phyloP scores from a whole-genome alignment of 225 moss, liverwort and hornwort species.

The Lunularia cruciata region DNA sequence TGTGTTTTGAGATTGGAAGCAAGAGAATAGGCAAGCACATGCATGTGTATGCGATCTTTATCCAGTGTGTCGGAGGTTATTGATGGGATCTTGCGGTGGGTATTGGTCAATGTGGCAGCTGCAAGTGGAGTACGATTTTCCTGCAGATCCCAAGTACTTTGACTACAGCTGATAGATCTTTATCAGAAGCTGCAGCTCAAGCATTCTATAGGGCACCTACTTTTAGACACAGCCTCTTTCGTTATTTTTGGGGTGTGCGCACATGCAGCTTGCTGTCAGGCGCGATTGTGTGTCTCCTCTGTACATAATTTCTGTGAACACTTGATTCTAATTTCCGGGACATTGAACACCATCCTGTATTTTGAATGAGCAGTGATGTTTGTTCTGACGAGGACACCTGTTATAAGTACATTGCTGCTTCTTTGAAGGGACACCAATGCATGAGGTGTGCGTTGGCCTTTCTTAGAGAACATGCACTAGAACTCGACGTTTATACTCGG shows the following conservation, averaged over 20 bases:
- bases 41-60: not conserved
- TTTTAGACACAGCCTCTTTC: conserved; percentile 23
- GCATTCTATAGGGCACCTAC: conserved; percentile 26
- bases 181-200: conserved; percentile 27
- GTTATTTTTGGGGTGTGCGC: conserved; percentile 11
- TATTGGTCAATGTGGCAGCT: conserved; percentile 69
- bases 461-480: not conserved
- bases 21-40: not conserved
- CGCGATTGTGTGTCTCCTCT: conserved; percentile 21
- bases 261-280: conserved; percentile 26
- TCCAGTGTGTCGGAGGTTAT: conserved; percentile 24
- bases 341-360: conserved; percentile 2
- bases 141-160: conserved; percentile 92
- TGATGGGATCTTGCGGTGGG: conserved; percentile 47
- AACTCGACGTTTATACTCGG: not conserved
- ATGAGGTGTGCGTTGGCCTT: conserved; percentile 17
- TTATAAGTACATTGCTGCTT: not conserved
- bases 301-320: conserved; percentile 38
- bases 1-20: not conserved
- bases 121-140: conserved; percentile 92
- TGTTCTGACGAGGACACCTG: conserved; percentile 4
- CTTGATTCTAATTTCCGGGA: conserved; percentile 9
- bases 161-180: conserved; percentile 72
- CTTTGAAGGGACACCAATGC: conserved; percentile 5
- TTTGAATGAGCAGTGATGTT: conserved; percentile 15